Evolutionary conservation across 176 grass and related monocot genomes (phyloP).

Genomic region (Musa itinerans): DNA sequence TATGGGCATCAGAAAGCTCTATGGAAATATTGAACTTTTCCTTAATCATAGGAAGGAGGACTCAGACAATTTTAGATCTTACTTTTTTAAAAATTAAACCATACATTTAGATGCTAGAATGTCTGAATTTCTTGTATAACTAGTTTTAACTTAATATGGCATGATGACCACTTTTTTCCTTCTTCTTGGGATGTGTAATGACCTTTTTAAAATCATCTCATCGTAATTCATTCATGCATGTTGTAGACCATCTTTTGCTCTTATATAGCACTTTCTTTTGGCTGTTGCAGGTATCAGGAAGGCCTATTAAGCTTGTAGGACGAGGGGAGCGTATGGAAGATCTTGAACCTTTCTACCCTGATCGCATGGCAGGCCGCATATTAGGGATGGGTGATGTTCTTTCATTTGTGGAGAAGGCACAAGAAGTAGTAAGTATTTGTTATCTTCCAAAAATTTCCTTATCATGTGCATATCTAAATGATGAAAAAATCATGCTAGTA

Average conservation of each 20-base stretch:
- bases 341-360: constrained; percentile 91
- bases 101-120: background rate
- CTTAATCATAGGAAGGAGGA: no score
- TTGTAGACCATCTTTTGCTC: background rate
- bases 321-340: constrained; percentile 84
- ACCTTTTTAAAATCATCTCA: background rate
- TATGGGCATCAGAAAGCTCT: no score
- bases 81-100: background rate
- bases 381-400: constrained; percentile 99
- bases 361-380: constrained; percentile 85
- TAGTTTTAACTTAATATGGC: background rate
- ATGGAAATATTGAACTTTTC: no score
- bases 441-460: constrained; percentile 18
- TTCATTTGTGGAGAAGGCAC: constrained; percentile 92
- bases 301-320: constrained; percentile 89
- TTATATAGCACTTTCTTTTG: background rate
- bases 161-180: background rate
- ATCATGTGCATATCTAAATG: constrained; percentile 1
- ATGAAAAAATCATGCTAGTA: constrained; percentile 32
- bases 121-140: background rate
- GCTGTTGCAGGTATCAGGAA: constrained; percentile 66
- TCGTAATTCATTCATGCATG: background rate
- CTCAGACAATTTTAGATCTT: background rate
- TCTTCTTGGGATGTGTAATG: background rate
- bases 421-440: constrained; percentile 68